Conservation (phyloP, 2,329 filamentous ascomycete species). For the Cryphonectria parasitica region DNA sequence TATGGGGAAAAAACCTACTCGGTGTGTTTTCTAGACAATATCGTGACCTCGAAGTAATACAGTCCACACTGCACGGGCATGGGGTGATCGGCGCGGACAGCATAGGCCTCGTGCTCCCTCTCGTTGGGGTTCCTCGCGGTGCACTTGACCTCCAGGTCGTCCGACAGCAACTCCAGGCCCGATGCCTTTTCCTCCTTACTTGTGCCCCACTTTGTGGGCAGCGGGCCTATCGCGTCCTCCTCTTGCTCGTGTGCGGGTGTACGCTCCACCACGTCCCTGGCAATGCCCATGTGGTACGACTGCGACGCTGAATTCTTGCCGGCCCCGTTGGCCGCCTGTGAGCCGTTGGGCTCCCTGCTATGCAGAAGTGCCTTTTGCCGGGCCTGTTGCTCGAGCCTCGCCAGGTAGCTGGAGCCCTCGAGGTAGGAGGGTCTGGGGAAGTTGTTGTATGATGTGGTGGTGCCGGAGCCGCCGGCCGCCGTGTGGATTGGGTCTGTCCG, state of each 20-base stretch:
- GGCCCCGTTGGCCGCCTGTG: slow-evolving; percentile 49
- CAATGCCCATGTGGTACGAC: slow-evolving; percentile 71
- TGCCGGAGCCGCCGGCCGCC: slow-evolving; percentile 29
- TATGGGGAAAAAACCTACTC: slow-evolving; percentile 51
- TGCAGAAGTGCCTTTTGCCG: slow-evolving; percentile 59
- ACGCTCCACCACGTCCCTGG: slow-evolving; percentile 84
- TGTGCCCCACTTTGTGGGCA: slow-evolving; percentile 80
- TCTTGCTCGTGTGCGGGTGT: slow-evolving; percentile 60
- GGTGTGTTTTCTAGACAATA: slow-evolving; percentile 55
- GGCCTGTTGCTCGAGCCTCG: slow-evolving; percentile 73
- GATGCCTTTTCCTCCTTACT: slow-evolving; percentile 70
- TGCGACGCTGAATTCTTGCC: slow-evolving; percentile 57
- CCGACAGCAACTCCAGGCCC: slow-evolving; percentile 73
- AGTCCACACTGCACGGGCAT: slow-evolving; percentile 92
- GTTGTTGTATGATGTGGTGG: slow-evolving; percentile 37
- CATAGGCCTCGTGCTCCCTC: slow-evolving; percentile 74
- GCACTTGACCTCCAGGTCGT: slow-evolving; percentile 74
- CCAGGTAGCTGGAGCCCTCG: slow-evolving; percentile 74
- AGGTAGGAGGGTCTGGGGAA: slow-evolving; percentile 90
- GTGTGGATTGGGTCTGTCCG: slow-evolving; percentile 14
- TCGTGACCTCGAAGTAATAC: slow-evolving; percentile 84
- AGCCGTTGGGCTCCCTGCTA: slow-evolving; percentile 51
- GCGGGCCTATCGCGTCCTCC: slow-evolving; percentile 61
- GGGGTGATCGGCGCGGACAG: slow-evolving; percentile 79
- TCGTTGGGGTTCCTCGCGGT: slow-evolving; percentile 53